These are phyloP conservation scores for Saussurea involucrata DNA, from an alignment of 129 eudicot species.

Conservation along the genomic window DNA sequence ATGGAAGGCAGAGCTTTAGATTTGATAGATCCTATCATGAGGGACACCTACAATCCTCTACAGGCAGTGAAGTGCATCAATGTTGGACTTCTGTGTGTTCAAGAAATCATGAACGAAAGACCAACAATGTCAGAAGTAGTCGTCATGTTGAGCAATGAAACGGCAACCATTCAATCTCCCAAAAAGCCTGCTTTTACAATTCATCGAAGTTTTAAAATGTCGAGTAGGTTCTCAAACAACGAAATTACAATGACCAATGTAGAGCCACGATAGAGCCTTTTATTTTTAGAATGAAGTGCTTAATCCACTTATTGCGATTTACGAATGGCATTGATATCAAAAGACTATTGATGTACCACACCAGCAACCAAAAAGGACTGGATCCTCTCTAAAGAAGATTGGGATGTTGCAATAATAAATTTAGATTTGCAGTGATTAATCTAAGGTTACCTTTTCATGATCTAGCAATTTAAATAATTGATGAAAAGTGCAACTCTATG, in stretches of 20 bases:
- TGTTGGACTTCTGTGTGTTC: slow-evolving; percentile 34
- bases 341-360: background rate
- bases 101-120: slow-evolving; percentile 24
- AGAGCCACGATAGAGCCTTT: slow-evolving; percentile 20
- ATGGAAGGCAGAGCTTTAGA: slow-evolving; percentile 25
- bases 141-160: slow-evolving; percentile 34
- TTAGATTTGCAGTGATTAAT: background rate
- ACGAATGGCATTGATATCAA: background rate
- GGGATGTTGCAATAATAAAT: background rate
- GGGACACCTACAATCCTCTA: slow-evolving; percentile 4
- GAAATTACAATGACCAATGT: slow-evolving; percentile 25
- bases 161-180: slow-evolving; percentile 23
- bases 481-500: background rate
- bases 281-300: background rate
- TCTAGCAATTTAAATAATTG: background rate
- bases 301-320: background rate
- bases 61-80: slow-evolving; percentile 28
- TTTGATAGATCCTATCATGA: slow-evolving; percentile 24
- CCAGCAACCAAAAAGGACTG: background rate
- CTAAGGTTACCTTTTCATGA: background rate
- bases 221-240: slow-evolving; percentile 19
- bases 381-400: background rate
- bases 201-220: slow-evolving; percentile 7
- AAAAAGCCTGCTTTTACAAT: slow-evolving; percentile 32
- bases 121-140: slow-evolving; percentile 36